These are phyloP conservation scores for Trichoderma sp. DNA, from an alignment of 2,329 filamentous ascomycete species.

Conservation along the genomic window DNA sequence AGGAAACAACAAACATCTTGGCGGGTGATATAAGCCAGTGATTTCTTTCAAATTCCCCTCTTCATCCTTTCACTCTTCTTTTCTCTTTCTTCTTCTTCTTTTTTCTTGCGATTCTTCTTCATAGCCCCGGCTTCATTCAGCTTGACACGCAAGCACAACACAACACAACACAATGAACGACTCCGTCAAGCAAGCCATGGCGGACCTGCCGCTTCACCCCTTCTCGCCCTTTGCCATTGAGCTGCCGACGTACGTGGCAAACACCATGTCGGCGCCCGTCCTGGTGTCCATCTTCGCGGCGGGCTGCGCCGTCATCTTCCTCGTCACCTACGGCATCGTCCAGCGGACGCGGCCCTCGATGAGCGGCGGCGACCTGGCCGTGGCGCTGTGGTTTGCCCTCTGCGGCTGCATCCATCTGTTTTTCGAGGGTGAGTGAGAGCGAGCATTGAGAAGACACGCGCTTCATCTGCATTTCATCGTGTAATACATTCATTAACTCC, in stretches of 20 bases:
- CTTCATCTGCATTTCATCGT: too few relatives aligned
- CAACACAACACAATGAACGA: background rate
- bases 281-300: constrained; percentile 63
- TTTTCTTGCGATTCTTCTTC: background rate
- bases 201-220: constrained; percentile 52
- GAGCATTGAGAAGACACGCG: background rate
- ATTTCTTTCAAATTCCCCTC: background rate
- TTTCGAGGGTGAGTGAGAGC: constrained; percentile 43
- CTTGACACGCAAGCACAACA: too few relatives aligned
- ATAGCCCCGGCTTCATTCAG: background rate
- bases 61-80: background rate
- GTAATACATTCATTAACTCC: too few relatives aligned
- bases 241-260: constrained; percentile 66
- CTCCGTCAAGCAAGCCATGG: constrained; percentile 22
- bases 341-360: constrained; percentile 57
- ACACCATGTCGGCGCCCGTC: constrained; percentile 60
- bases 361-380: constrained; percentile 55
- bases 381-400: constrained; percentile 75
- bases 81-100: background rate
- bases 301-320: constrained; percentile 60
- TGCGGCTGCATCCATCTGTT: constrained; percentile 57
- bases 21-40: background rate
- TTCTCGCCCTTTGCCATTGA: constrained; percentile 70
- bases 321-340: constrained; percentile 56
- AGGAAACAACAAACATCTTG: background rate